These are phyloP conservation scores for Sarocladium brachiariae DNA, from an alignment of 2,329 filamentous ascomycete species.

Conservation along the genomic window DNA sequence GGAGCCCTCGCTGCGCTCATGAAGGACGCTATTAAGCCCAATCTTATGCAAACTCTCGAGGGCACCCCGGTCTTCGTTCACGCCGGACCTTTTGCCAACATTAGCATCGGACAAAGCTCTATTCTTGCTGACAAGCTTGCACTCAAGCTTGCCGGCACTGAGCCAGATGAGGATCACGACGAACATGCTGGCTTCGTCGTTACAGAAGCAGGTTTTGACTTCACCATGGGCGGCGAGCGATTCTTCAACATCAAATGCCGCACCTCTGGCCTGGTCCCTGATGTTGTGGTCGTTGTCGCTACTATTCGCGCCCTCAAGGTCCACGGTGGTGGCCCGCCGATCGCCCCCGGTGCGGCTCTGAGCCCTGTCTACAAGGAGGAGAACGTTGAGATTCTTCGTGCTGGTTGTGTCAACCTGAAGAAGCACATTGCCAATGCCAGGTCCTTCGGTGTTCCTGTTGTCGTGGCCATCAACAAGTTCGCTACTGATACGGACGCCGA, in stretches of 20 bases:
- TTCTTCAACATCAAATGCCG: conserved; percentile 99
- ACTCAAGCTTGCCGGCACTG: conserved; percentile 90
- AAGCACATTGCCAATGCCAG: conserved; percentile 93
- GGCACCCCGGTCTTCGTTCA: conserved; percentile 97
- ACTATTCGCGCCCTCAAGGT: conserved; percentile 95
- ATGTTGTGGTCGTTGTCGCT: conserved; percentile 90
- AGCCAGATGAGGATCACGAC: conserved; percentile 78
- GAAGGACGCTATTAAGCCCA: conserved; percentile 98
- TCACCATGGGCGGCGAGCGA: conserved; percentile 98
- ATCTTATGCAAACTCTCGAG: conserved; percentile 96
- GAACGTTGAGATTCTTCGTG: conserved; percentile 84
- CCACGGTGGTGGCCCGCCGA: conserved; percentile 92
- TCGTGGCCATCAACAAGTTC: conserved; percentile 97
- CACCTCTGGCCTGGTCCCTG: conserved; percentile 83
- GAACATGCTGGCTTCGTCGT: conserved; percentile 87
- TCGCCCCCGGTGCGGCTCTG: conserved; percentile 79
- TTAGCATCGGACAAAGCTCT: conserved; percentile 93
- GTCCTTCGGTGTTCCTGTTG: conserved; percentile 83
- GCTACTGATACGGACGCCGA: conserved; percentile 90
- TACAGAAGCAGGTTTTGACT: conserved; percentile 97
- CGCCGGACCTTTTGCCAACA: conserved; percentile 96
- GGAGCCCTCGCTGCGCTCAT: conserved; percentile 91
- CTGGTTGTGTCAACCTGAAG: conserved; percentile 86
- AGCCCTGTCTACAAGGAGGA: conserved; percentile 85
- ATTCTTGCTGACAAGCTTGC: conserved; percentile 93